Evolutionary conservation across 2,329 filamentous ascomycete genomes (phyloP), one percentile per base, ranked within the genome.

Genomic region (Colletotrichum camelliae): DNA sequence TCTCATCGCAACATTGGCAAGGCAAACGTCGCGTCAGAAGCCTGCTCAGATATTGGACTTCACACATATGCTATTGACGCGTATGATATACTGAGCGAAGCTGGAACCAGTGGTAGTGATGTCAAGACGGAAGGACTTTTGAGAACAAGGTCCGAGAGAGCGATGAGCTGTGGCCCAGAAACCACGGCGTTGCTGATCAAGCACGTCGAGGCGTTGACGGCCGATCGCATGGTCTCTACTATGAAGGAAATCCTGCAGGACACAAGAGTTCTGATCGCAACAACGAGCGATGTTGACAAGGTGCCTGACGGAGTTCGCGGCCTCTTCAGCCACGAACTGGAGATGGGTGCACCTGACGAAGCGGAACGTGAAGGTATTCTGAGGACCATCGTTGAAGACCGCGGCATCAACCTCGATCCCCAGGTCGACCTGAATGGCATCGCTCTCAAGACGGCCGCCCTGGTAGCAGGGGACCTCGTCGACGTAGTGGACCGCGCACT

Each of bases 1-100:
- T 97, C 95, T 3, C 97, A 99, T 84, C 92, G 97, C 60, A 95
- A 95, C 76, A 98, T 98, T 79, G 97, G 97, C 66, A 99, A 99
- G 83, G 89, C 94, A n/a, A 94, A 93, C 4, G 86, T 96, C 27
- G 95, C 95, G 0, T 89, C 88, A 2, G 91, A 92, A 58, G 96
- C 96, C 6, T 98, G 96, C 83, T 91, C 94, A 4, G 96, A 98
- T 80, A 93, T 98, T 77, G 97, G 97, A 5, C 88, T 98, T 18
- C 97, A 99, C 83, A 94, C 93, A 0, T 98, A 98, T 82, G 86
- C 91, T 1, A 94, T 99, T 68, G 96, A 98, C 83, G 94, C 95
- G 0, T 98, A 98, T 80, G 97, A 99, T 80, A 95, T 99, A 57
- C 88, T 98, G 6, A 96, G 95, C n/a, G 96, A 98, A 83, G 95